Base-by-base conservation (phyloP, 2,329 filamentous ascomycete genomes). In the Fusarium foetens region DNA sequence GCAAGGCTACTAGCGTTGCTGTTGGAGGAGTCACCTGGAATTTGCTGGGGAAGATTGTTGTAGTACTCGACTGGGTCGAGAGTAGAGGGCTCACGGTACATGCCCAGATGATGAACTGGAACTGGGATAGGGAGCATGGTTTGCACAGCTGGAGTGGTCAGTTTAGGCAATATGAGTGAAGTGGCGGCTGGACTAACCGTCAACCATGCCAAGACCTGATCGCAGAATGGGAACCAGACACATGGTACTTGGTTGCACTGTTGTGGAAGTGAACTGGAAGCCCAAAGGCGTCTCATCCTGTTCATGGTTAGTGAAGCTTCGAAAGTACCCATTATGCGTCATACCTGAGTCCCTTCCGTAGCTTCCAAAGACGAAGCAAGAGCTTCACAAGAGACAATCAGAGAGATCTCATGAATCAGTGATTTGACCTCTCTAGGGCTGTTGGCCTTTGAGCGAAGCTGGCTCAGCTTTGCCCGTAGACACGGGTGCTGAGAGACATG, bases 11-110 rank as follows among this genome's bases (percentile, higher is more conserved):
- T 83, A 46, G 83, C 77, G 54, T 55, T 79, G 38, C 82, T 79
- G 70, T 83, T 84, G 49, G 78, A 77, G 42, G 80, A 74, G 35
- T 82, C 73, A 54, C 79, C 61, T 76, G 85, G 78, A 42, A 86
- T 80, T 83, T 94, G 92, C 83, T 93, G 92, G 39, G 94, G 94
- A 25, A 98, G 91, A 83, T 97, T 97, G 86, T 98, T 98, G 88
- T 98, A 98, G 88, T 98, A 97, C 83, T 97, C 95, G 65, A 98
- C 95, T 6, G 95, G 94, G 77, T 94, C 90, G 63, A 98, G 91
- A 48, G 93, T 95, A 63, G 90, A 90, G 67, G 93, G 94, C 81
- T 98, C 95, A 79, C 95, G 94, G 87, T 95, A 98, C 79, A 98
- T 92, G 74, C 96, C 95, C 12, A 98, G 92, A 81, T 98, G 95